Evolutionary conservation across 1,284 basidiomycete species (phyloP), one percentile per base, ranked within the genome.

Genomic region (Moesziomyces antarcticus): DNA sequence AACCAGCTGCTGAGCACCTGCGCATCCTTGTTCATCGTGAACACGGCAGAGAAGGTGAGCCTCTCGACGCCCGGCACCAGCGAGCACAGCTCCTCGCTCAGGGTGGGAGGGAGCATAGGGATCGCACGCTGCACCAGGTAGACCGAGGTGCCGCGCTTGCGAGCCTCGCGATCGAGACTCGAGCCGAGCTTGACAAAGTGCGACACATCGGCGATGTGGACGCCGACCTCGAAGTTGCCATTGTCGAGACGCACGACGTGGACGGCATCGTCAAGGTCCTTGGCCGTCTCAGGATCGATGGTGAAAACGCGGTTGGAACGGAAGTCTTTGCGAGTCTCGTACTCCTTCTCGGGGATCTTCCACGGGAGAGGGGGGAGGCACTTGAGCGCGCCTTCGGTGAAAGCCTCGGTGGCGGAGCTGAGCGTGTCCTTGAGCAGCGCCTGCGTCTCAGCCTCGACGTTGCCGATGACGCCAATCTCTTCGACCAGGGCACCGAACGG

Each of bases 401-500:
- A 86, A 14, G 77, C 79, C 50, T 80, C 69, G 48, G 78, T 75
- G 6, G 78, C 78, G 3, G 82, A 76, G 58, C 84, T 84, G 64
- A 98, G 97, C 87, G 94, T 97, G 85, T 99, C 96, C 85, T 98
- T 98, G 75, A 99, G 88, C 63, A 99, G 87, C 14, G 97, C 97
- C 75, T 93, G 94, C 1, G 96, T 98, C 86, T 99, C 96, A 9
- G 97, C 95, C 85, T 98, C 94, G 52, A 95, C 91, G 77, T 98
- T 93, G 44, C 97, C 97, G 74, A 99, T 99, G n/a, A 93, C 92
- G 42, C 97, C 97, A 50, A 99, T 89, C 85, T 98, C 95, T 84
- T 99, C 97, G 41, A 98, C 96, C 41, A 99, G 87, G 35, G 96
- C 97, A 68, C 97, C 97, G 85, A 99, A 99, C 20, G 97, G 97